phyloP scores from a whole-genome alignment of 495 filamentous ascomycete genomes.

The Physcia stellaris region DNA sequence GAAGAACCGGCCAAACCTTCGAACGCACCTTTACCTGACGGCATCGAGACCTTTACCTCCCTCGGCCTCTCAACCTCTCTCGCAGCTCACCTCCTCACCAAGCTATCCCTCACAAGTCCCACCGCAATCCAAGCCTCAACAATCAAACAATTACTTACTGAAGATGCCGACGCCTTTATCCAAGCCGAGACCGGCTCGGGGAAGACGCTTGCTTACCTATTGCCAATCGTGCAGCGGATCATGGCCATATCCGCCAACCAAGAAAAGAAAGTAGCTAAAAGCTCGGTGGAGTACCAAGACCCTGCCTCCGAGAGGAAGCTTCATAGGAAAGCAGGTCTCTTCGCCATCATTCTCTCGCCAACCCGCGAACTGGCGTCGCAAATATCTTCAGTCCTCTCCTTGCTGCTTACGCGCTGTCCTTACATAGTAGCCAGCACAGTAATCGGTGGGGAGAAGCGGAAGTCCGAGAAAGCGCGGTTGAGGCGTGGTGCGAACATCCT shows the following conservation, averaged over 20 bases:
- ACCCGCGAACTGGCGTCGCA: conserved; percentile 91
- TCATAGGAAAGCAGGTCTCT: conserved; percentile 63
- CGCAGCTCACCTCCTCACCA: conserved; percentile 69
- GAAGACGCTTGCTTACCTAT: conserved; percentile 86
- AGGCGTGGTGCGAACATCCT: conserved; percentile 91
- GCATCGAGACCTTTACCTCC: conserved; percentile 67
- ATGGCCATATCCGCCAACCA: conserved; percentile 47
- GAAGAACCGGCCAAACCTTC: conserved; percentile 57
- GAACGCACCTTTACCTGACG: conserved; percentile 83
- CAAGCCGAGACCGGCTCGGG: conserved; percentile 96
- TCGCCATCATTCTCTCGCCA: conserved; percentile 81
- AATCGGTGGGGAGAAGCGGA: conserved; percentile 93
- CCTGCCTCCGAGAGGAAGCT: conserved; percentile 23
- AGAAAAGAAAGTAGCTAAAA: conserved; percentile 12
- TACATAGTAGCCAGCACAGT: conserved; percentile 90
- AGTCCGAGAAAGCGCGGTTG: conserved; percentile 85
- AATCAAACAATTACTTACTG: conserved; percentile 62
- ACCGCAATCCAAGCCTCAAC: conserved; percentile 89
- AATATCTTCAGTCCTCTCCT: conserved; percentile 72
- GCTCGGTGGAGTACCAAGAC: conserved; percentile 16
- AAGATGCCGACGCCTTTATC: conserved; percentile 84
- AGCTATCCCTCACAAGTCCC: conserved; percentile 77
- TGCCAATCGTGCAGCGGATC: conserved; percentile 83
- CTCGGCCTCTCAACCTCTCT: conserved; percentile 66
- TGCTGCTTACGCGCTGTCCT: conserved; percentile 63